These are phyloP conservation scores for Monoraphidium neglectum DNA, from an alignment of 139 green algal species.

Conservation along the genomic window DNA sequence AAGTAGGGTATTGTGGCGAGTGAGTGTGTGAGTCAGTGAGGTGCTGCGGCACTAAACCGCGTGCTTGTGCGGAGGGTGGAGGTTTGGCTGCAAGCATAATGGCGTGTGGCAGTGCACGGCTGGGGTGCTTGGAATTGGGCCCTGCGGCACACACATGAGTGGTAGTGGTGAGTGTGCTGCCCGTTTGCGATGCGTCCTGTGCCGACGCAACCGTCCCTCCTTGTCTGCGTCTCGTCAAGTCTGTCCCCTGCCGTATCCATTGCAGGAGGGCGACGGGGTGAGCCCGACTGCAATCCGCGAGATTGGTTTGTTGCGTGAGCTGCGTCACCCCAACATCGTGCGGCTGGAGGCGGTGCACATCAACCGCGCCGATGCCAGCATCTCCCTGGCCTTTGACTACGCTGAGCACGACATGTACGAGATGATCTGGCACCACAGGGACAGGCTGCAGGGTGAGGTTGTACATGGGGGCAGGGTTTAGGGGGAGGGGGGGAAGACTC, in stretches of 20 bases:
- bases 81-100: too few relatives aligned
- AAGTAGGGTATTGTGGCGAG: too few relatives aligned
- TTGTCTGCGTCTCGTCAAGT: neutral
- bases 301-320: constrained; percentile 75
- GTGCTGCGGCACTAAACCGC: too few relatives aligned
- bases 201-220: neutral
- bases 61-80: neutral
- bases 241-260: neutral
- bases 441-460: constrained; percentile 25
- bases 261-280: constrained; percentile 70
- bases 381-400: constrained; percentile 82
- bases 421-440: constrained; percentile 73
- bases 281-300: constrained; percentile 74
- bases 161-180: too few relatives aligned
- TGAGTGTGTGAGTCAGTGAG: too few relatives aligned
- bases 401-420: constrained; percentile 82
- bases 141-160: too few relatives aligned
- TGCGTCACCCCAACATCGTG: constrained; percentile 74
- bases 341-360: constrained; percentile 61
- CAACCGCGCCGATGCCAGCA: constrained; percentile 47
- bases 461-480: too few relatives aligned
- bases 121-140: too few relatives aligned
- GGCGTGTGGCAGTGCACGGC: too few relatives aligned
- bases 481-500: too few relatives aligned
- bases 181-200: neutral